Evolutionary conservation across 176 grass and related monocot genomes (phyloP), one percentile per base, ranked within the genome.

Genomic region (Musa itinerans): DNA sequence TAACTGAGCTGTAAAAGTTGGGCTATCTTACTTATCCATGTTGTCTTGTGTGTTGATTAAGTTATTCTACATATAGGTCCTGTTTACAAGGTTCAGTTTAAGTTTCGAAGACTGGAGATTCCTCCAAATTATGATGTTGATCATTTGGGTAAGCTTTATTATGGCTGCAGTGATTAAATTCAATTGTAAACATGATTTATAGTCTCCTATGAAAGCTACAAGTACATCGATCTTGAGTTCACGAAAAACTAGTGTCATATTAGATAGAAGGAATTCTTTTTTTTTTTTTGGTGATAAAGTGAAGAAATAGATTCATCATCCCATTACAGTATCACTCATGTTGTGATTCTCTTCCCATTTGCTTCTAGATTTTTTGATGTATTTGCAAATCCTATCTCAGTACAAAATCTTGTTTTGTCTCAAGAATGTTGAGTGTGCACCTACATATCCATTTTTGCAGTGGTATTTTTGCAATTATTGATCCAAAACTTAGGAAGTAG

Each of bases 91-190:
- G 81, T 98, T 84, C 90, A 87, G 43, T 93, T 98, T 75, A 98
- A 93, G 78, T 98, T 98, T 74, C 81, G 70, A 20, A 80, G 82
- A 78, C 59, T 86, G 76, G 94, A 98, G 83, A 98, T 98, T 84
- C 94, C 94, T 81, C 88, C 88, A 81, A 90, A 86, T 85, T 97
- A 85, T 51, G 88, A 93, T 85, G 83, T 75, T 72, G 88, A 97
- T 78, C 90, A 98, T 82, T 75, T 98, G 71, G 94, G 94, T 93
- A 90, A 79, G 78, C 64, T 25, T 51, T 22, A 8, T 64, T 10
- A 1, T 51, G n/a, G n/a, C 16, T 5, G 16, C n/a, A 53, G 10
- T 26, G 16, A 52, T 65, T 24, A 11, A 70, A 50, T 20, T 68
- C 21, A 34, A 13, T 34, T 12, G 34, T 2, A 34, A 11, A 34